Evolutionary conservation across 2,329 filamentous ascomycete genomes (phyloP).

Genomic region (Fusarium brachygibbosum): DNA sequence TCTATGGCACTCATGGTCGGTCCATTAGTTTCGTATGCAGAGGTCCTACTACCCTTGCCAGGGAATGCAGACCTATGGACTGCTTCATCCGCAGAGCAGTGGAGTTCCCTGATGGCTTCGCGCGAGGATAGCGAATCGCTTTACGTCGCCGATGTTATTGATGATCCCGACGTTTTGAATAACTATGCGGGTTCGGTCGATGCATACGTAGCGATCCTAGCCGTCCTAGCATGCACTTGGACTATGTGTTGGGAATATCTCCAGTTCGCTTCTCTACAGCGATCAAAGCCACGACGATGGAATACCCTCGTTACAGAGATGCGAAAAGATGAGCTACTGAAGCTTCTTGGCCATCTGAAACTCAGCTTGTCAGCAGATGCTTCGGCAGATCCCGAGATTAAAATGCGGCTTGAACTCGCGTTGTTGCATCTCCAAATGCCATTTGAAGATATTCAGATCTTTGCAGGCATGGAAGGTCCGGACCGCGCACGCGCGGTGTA

Average conservation of each 20-base stretch:
- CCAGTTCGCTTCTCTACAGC: slow-evolving; percentile 48
- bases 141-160: slow-evolving; percentile 24
- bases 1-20: slow-evolving; percentile 50
- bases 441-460: slow-evolving; percentile 58
- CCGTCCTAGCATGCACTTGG: slow-evolving; percentile 48
- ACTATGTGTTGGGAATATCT: slow-evolving; percentile 50
- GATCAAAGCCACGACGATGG: slow-evolving; percentile 45
- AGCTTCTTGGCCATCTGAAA: slow-evolving; percentile 43
- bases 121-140: not conserved
- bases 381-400: slow-evolving; percentile 39
- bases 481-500: slow-evolving; percentile 55
- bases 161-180: slow-evolving; percentile 42
- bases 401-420: slow-evolving; percentile 52
- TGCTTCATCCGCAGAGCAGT: slow-evolving; percentile 46
- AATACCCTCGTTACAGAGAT: slow-evolving; percentile 48
- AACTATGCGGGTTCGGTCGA: slow-evolving; percentile 29
- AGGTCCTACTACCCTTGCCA: slow-evolving; percentile 47
- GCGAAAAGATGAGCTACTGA: slow-evolving; percentile 49
- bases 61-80: slow-evolving; percentile 45
- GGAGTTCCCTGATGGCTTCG: slow-evolving; percentile 25
- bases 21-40: slow-evolving; percentile 52
- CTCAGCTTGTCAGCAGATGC: slow-evolving; percentile 3
- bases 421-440: slow-evolving; percentile 57
- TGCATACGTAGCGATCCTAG: slow-evolving; percentile 7
- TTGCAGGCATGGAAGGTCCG: slow-evolving; percentile 59